Conservation (phyloP, 306 rosid genomes). For the Trichosanthes truncata region DNA sequence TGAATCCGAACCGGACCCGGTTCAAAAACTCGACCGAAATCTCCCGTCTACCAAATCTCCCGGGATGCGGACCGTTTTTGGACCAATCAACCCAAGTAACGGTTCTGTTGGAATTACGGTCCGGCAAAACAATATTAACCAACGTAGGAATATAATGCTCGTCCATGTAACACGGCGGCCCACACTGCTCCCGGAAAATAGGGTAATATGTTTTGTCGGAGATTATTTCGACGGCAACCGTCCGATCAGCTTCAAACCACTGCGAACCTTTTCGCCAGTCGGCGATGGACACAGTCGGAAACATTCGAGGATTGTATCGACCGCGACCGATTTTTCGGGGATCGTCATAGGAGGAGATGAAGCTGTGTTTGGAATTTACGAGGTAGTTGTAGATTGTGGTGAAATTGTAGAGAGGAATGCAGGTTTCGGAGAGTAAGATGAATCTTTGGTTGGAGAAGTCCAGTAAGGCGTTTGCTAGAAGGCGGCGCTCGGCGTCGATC, state of each 20-base stretch:
- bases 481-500: constrained; percentile 44
- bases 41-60: constrained; percentile 24
- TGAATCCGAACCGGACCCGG: constrained; percentile 24
- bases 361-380: constrained; percentile 13
- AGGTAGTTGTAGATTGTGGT: constrained; percentile 26
- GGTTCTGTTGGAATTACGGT: constrained; percentile 30
- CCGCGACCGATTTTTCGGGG: constrained; percentile 38
- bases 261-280: constrained; percentile 57
- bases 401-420: constrained; percentile 46
- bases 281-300: constrained; percentile 9
- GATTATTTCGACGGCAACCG: constrained; percentile 23
- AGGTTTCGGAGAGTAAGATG: constrained; percentile 30
- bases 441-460: constrained; percentile 40
- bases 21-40: constrained; percentile 25
- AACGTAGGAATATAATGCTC: constrained; percentile 48
- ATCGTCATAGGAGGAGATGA: constrained; percentile 35
- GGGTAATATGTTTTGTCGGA: constrained; percentile 34
- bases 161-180: constrained; percentile 47
- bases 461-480: constrained; percentile 38
- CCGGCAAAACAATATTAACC: constrained; percentile 16
- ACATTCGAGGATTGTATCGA: constrained; percentile 36
- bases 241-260: constrained; percentile 36
- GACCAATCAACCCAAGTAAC: constrained; percentile 67
- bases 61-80: constrained; percentile 38
- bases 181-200: constrained; percentile 24